A percentile compares a stretch with the other conserved stretches of the same genome.
phyloP scores from a whole-genome alignment of 139 green algal species.

The Haematococcus lacustris region DNA sequence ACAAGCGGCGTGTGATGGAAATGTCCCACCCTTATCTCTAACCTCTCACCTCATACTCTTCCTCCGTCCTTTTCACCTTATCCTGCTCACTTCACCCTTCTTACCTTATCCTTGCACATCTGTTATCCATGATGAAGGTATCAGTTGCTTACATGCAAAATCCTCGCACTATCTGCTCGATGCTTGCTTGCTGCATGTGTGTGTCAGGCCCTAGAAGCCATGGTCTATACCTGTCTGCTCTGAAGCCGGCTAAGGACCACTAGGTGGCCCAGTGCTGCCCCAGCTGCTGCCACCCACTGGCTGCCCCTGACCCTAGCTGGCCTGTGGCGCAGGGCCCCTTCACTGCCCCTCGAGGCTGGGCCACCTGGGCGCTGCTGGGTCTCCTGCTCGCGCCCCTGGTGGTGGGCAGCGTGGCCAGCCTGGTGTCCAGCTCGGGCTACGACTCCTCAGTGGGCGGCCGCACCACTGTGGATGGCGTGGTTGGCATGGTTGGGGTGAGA shows the following conservation, averaged over 20 bases:
- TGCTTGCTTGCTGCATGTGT: not conserved
- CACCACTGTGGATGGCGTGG: constrained; percentile 72
- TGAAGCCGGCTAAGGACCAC: no score
- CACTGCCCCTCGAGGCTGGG: constrained; percentile 54
- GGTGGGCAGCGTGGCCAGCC: constrained; percentile 36
- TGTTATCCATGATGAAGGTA: no score
- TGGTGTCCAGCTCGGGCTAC: constrained; percentile 37
- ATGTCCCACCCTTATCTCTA: not conserved
- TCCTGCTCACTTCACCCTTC: no score
- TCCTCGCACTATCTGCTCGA: not conserved
- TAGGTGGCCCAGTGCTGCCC: not conserved
- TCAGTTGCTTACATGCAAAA: not conserved
- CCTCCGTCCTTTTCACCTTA: not conserved
- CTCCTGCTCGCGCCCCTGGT: constrained; percentile 51
- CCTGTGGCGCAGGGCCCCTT: constrained; percentile 41
- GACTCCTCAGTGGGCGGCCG: constrained; percentile 22
- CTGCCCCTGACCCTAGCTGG: not conserved
- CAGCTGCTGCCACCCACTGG: not conserved
- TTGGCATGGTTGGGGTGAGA: constrained; percentile 47
- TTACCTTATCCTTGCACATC: no score
- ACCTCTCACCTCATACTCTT: not conserved
- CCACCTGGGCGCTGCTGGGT: constrained; percentile 65
- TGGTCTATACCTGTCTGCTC: not conserved
- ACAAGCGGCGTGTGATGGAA: not conserved
- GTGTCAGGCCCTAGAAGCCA: not conserved